Evolutionary conservation across 345 rosid genomes (phyloP).

Genomic region (Eucalyptus cloeziana): DNA sequence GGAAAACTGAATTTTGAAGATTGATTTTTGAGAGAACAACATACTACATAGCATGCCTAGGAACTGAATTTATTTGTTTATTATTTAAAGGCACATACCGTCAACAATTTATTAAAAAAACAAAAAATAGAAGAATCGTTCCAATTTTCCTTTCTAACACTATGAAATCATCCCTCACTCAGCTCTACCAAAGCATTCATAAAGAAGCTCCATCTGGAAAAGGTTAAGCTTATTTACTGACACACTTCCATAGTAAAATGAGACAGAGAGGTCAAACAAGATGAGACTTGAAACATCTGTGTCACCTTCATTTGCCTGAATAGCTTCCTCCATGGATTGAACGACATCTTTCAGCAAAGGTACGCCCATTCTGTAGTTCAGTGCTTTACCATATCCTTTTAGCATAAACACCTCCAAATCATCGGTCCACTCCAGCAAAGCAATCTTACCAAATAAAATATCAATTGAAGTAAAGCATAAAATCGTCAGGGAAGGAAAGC

Average conservation of each 20-base stretch:
- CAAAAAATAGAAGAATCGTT: not conserved
- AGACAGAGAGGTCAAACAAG: not conserved
- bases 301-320: constrained; percentile 69
- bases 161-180: not conserved
- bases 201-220: not conserved
- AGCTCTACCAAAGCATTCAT: not conserved
- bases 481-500: not conserved
- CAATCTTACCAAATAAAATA: constrained; percentile 31
- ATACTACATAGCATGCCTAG: not conserved
- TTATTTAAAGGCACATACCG: not conserved
- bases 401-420: constrained; percentile 71
- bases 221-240: not conserved
- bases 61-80: not conserved
- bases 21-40: not conserved
- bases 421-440: constrained; percentile 94
- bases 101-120: not conserved
- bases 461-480: not conserved
- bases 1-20: not conserved
- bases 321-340: constrained; percentile 84
- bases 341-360: constrained; percentile 80
- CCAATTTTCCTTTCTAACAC: not conserved
- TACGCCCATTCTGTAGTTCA: constrained; percentile 86
- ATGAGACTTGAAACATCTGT: not conserved
- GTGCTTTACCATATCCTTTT: constrained; percentile 79
- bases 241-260: not conserved